Conservation (phyloP, 495 filamentous ascomycete species). For the Aspergillus kassunensis region DNA sequence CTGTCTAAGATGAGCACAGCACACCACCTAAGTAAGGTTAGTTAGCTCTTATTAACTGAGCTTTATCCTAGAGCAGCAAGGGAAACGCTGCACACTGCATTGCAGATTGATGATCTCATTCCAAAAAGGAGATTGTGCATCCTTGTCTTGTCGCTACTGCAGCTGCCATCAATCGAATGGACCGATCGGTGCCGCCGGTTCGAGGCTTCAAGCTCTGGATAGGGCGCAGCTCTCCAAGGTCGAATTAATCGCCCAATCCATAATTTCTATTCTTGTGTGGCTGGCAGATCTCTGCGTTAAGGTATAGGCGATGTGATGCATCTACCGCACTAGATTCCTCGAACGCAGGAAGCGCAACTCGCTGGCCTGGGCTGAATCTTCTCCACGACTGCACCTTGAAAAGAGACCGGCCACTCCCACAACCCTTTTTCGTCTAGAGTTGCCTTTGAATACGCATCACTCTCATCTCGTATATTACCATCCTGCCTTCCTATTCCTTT, state of each 20-base stretch:
- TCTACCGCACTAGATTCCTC: conserved; percentile 22
- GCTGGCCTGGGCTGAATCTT: conserved; percentile 13
- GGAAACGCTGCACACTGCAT: conserved; percentile 1
- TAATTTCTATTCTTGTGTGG: conserved; percentile 9
- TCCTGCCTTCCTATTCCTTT: neutral
- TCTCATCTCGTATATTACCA: conserved; percentile 1
- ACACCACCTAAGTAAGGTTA: conserved; percentile 26
- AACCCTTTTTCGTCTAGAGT: neutral
- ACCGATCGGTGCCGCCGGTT: conserved; percentile 13
- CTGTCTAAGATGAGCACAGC: conserved; percentile 11
- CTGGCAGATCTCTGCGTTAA: conserved; percentile 21
- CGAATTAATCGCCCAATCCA: conserved; percentile 14
- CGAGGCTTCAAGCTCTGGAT: conserved; percentile 1
- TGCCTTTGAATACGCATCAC: neutral
- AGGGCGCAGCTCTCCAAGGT: conserved; percentile 1
- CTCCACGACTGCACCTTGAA: conserved; percentile 23
- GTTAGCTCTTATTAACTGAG: conserved; percentile 21
- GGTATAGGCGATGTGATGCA: conserved; percentile 29
- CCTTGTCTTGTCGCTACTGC: conserved; percentile 7
- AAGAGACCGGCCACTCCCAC: conserved; percentile 21
- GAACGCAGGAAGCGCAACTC: conserved; percentile 17
- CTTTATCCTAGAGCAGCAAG: conserved; percentile 9
- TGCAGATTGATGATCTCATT: conserved; percentile 19
- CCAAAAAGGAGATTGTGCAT: conserved; percentile 14
- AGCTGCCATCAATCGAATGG: conserved; percentile 15